Conservation (phyloP, 192 early-diverging fungal species). For the Coemansia sp. region DNA sequence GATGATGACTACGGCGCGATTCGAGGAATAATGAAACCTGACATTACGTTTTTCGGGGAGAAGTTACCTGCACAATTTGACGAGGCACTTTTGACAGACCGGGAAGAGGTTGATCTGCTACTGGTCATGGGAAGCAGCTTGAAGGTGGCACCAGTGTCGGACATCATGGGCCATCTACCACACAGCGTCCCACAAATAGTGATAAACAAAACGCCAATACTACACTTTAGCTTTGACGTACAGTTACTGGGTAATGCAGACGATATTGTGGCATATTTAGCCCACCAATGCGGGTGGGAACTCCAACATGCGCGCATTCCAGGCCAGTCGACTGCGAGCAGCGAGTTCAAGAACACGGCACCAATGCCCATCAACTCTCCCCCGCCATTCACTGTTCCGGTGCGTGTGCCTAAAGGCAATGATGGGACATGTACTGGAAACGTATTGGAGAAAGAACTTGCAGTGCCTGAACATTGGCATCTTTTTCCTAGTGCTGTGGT, state of each 20-base stretch:
- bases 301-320: conserved; percentile 64
- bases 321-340: conserved; percentile 51
- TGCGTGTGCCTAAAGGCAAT: conserved; percentile 6
- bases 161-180: conserved; percentile 84
- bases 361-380: conserved; percentile 10
- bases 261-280: conserved; percentile 75
- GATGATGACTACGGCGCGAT: conserved; percentile 56
- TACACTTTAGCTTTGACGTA: conserved; percentile 87
- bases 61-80: conserved; percentile 83
- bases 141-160: conserved; percentile 91
- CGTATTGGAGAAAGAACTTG: conserved; percentile 17
- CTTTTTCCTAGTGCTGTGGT: conserved; percentile 42
- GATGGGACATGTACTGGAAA: neutral
- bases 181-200: conserved; percentile 82
- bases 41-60: conserved; percentile 98
- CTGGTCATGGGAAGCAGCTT: conserved; percentile 96
- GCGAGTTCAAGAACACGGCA: conserved; percentile 24
- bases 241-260: conserved; percentile 86
- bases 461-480: conserved; percentile 47
- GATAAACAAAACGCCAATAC: conserved; percentile 87
- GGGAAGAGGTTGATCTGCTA: conserved; percentile 77
- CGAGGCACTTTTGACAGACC: conserved; percentile 66
- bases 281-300: conserved; percentile 74
- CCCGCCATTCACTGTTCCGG: conserved; percentile 8
- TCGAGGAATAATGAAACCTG: conserved; percentile 84